A percentile compares a stretch with the other conserved stretches of the same genome.
phyloP scores from a whole-genome alignment of 345 rosid genomes.

The Gossypium thurberi region DNA sequence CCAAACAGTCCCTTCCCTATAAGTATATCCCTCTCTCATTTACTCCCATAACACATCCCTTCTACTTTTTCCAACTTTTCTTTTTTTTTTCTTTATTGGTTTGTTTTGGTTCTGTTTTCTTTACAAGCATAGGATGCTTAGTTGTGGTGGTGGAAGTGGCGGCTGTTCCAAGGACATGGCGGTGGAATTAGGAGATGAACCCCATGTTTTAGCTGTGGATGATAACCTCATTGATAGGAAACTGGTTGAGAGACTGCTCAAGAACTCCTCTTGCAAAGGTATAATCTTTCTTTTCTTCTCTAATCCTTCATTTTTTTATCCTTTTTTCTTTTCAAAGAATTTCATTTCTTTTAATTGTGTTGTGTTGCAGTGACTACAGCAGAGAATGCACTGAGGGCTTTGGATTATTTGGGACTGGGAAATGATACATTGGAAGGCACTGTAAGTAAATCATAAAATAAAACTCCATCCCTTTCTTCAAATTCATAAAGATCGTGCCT shows the following conservation, averaged over 20 bases:
- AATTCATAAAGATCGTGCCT: not conserved
- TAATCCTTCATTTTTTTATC: not conserved
- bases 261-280: constrained; percentile 75
- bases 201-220: constrained; percentile 82
- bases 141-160: constrained; percentile 10
- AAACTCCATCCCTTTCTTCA: not conserved
- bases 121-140: not conserved
- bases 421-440: constrained; percentile 17
- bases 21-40: constrained; percentile 8
- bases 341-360: not conserved
- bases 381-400: constrained; percentile 65
- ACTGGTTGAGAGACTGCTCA: constrained; percentile 57
- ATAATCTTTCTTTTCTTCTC: not conserved
- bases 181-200: constrained; percentile 28
- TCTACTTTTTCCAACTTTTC: not conserved
- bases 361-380: constrained; percentile 62
- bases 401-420: constrained; percentile 62
- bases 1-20: constrained; percentile 17
- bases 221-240: constrained; percentile 69
- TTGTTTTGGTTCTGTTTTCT: not conserved
- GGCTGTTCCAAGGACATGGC: constrained; percentile 26
- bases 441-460: constrained; percentile 13
- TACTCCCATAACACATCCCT: constrained; percentile 23
- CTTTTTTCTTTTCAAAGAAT: not conserved
- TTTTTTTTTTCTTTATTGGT: not conserved